phyloP scores from a whole-genome alignment of 495 filamentous ascomycete genomes.

The Oleoguttula mirabilis region DNA sequence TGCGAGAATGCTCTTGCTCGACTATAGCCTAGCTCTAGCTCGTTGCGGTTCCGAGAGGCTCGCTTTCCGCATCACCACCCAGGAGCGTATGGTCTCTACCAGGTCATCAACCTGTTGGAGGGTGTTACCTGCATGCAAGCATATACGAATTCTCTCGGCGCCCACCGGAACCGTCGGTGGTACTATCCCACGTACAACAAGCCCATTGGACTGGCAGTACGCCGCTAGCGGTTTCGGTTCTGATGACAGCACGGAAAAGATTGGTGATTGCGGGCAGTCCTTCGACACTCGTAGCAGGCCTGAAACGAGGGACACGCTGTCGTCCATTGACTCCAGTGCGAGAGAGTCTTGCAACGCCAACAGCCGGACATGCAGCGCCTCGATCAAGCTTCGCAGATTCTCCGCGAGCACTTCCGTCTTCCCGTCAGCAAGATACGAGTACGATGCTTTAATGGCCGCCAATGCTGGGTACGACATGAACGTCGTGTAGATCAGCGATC shows the following conservation, averaged over 20 bases:
- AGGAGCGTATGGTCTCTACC: constrained; percentile 32
- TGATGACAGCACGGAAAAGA: constrained; percentile 34
- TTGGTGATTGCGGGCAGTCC: constrained; percentile 33
- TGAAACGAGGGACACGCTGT: no score
- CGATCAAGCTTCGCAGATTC: constrained; percentile 1
- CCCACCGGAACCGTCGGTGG: constrained; percentile 44
- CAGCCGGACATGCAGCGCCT: not conserved
- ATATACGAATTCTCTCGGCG: constrained; percentile 40
- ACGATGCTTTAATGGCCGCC: constrained; percentile 38
- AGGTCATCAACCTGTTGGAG: constrained; percentile 34
- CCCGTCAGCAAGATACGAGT: constrained; percentile 37
- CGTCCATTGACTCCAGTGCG: not conserved
- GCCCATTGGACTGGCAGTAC: constrained; percentile 39
- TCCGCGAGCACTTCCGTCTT: constrained; percentile 23
- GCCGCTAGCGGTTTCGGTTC: constrained; percentile 39
- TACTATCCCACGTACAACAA: constrained; percentile 43
- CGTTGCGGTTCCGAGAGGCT: not conserved
- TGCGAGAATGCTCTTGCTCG: no score
- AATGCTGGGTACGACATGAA: constrained; percentile 44
- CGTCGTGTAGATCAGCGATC: constrained; percentile 50
- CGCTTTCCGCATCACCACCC: constrained; percentile 24
- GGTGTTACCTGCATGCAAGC: constrained; percentile 44
- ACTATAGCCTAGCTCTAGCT: not conserved
- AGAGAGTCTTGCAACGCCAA: constrained; percentile 8
- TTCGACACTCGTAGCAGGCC: constrained; percentile 18